phyloP scores from a whole-genome alignment of 805 yeast genomes.

The Lipomyces orientalis region DNA sequence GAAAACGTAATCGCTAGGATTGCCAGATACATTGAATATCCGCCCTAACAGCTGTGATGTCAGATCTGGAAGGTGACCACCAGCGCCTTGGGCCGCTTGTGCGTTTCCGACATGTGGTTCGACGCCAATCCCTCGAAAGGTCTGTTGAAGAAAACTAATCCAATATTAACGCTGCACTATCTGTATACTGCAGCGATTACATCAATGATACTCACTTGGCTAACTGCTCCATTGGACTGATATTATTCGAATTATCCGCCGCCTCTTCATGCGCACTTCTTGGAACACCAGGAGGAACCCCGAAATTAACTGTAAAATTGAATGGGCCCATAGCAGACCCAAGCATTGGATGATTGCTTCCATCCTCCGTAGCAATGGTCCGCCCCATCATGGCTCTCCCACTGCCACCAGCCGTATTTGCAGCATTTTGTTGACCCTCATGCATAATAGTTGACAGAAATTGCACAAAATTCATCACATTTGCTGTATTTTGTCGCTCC shows the following conservation, averaged over 20 bases:
- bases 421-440: constrained; percentile 1
- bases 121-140: constrained; percentile 23
- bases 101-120: background rate
- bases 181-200: background rate
- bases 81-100: background rate
- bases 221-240: constrained; percentile 29
- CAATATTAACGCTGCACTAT: background rate
- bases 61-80: constrained; percentile 1
- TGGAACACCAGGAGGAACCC: background rate
- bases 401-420: background rate
- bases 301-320: background rate
- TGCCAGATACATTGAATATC: constrained; percentile 30
- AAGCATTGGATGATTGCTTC: background rate
- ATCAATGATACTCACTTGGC: constrained; percentile 10
- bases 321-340: background rate
- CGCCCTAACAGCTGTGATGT: constrained; percentile 18
- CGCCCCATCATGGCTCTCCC: background rate
- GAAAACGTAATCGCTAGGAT: constrained; percentile 34
- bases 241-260: background rate
- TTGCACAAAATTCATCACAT: constrained; percentile 23
- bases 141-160: constrained; percentile 33
- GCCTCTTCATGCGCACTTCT: background rate
- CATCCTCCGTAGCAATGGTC: background rate
- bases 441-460: constrained; percentile 22
- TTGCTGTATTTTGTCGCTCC: constrained; percentile 16